Conservation (phyloP, 441 rosid genomes). For the Erodium chrysanthum region DNA sequence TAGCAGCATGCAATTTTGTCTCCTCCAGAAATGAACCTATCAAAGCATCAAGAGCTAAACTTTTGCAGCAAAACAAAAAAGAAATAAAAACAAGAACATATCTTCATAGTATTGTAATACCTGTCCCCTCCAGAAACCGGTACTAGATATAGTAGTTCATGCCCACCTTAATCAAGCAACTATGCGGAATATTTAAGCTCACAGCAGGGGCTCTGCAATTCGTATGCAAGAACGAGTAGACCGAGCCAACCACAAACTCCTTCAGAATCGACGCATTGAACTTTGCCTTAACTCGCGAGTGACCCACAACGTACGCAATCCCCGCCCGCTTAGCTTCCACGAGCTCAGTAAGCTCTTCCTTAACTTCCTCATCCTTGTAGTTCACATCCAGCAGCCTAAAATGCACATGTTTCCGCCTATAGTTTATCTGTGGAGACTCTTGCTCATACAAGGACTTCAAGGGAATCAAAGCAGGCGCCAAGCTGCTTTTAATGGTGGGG, state of each 20-base stretch:
- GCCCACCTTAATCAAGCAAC: conserved; percentile 91
- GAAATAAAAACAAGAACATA: too few relatives aligned
- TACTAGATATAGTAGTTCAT: conserved; percentile 75
- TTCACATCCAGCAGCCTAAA: conserved; percentile 45
- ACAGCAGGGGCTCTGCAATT: conserved; percentile 91
- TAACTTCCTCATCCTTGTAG: conserved; percentile 56
- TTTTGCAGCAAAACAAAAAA: not conserved
- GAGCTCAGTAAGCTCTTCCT: conserved; percentile 73
- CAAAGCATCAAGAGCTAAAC: too few relatives aligned
- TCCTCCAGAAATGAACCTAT: too few relatives aligned
- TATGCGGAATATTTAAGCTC: conserved; percentile 83
- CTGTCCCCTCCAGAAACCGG: not conserved
- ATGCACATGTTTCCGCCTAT: conserved; percentile 53
- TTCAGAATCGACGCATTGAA: conserved; percentile 55
- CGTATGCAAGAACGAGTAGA: conserved; percentile 83
- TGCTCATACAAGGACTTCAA: conserved; percentile 54
- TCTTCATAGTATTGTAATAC: not conserved
- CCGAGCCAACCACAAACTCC: conserved; percentile 46
- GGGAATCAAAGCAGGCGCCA: conserved; percentile 52
- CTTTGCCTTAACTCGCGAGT: conserved; percentile 74
- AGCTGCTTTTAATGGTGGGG: conserved; percentile 50
- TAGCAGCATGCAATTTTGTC: too few relatives aligned
- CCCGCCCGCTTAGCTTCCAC: conserved; percentile 78
- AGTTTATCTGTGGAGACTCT: conserved; percentile 31
- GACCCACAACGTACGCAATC: conserved; percentile 79